Evolutionary conservation across 352 stramenopile species (phyloP).

Genomic region (Globisporangium paroecandrum): DNA sequence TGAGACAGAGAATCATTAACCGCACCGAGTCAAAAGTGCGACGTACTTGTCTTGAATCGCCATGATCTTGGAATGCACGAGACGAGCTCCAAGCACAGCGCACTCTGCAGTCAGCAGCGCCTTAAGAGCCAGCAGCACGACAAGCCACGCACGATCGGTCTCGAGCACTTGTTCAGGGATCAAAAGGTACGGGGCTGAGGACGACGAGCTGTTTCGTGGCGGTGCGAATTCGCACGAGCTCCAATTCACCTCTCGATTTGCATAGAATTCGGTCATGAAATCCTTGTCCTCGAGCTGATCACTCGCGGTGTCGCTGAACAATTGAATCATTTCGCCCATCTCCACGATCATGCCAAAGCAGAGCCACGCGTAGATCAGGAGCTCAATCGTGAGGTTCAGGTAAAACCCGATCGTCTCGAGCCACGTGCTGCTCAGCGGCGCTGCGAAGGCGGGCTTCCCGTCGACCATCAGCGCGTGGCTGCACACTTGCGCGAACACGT

Average conservation of each 20-base stretch:
- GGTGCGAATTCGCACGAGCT: conserved; percentile 16
- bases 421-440: conserved; percentile 64
- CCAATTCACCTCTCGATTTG: conserved; percentile 27
- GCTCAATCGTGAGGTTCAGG: conserved; percentile 40
- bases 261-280: conserved; percentile 36
- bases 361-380: conserved; percentile 54
- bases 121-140: conserved; percentile 37
- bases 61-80: conserved; percentile 53
- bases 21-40: not conserved
- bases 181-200: conserved; percentile 24
- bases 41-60: conserved; percentile 70
- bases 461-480: conserved; percentile 62
- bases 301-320: conserved; percentile 27
- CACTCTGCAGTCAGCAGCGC: conserved; percentile 29
- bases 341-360: conserved; percentile 58
- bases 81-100: conserved; percentile 29
- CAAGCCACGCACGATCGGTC: conserved; percentile 50
- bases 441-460: conserved; percentile 56
- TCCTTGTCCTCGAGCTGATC: conserved; percentile 27
- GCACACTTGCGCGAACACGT: conserved; percentile 66
- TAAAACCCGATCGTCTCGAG: conserved; percentile 55
- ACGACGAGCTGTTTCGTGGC: conserved; percentile 9
- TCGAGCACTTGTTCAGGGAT: conserved; percentile 33
- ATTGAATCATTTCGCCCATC: conserved; percentile 44
- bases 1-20: not conserved